Evolutionary conservation across 2,329 filamentous ascomycete genomes (phyloP).

Genomic region (Calonectria leucothoes): DNA sequence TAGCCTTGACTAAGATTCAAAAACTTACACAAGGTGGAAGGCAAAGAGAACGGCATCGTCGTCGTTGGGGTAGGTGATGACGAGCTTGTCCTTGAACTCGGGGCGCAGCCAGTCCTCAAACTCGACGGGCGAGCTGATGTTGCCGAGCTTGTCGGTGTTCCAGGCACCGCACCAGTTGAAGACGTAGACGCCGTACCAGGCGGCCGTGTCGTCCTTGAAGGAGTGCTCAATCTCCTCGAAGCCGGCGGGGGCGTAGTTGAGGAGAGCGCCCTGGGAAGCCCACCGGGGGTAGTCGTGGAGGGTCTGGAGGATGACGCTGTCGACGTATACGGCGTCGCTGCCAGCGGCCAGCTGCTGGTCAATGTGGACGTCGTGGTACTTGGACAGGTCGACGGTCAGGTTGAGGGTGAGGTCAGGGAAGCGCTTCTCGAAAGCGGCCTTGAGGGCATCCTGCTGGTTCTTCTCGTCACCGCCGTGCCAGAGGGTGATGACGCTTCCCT

Average conservation of each 20-base stretch:
- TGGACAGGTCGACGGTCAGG: slow-evolving; percentile 65
- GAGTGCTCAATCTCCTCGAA: slow-evolving; percentile 56
- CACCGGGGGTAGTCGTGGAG: slow-evolving; percentile 64
- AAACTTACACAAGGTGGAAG: slow-evolving; percentile 60
- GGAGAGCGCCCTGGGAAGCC: slow-evolving; percentile 57
- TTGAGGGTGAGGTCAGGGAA: slow-evolving; percentile 65
- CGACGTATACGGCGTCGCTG: slow-evolving; percentile 50
- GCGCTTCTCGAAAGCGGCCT: slow-evolving; percentile 55
- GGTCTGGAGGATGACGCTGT: slow-evolving; percentile 58
- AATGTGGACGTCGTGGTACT: slow-evolving; percentile 62
- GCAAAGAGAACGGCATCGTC: slow-evolving; percentile 66
- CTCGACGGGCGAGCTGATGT: slow-evolving; percentile 44
- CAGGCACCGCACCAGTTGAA: slow-evolving; percentile 48
- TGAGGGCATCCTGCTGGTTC: slow-evolving; percentile 52
- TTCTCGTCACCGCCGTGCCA: slow-evolving; percentile 63
- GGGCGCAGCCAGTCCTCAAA: slow-evolving; percentile 59
- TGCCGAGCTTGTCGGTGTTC: slow-evolving; percentile 46
- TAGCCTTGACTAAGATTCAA: no score
- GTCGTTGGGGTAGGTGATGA: slow-evolving; percentile 68
- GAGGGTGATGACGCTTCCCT: slow-evolving; percentile 57
- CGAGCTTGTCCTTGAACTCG: slow-evolving; percentile 64
- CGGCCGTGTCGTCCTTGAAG: slow-evolving; percentile 50
- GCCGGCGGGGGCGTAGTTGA: slow-evolving; percentile 61
- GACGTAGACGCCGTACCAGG: slow-evolving; percentile 55
- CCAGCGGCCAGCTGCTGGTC: slow-evolving; percentile 57